Evolutionary conservation across 148 eudicot genomes (phyloP).

Genomic region (Silene conica): DNA sequence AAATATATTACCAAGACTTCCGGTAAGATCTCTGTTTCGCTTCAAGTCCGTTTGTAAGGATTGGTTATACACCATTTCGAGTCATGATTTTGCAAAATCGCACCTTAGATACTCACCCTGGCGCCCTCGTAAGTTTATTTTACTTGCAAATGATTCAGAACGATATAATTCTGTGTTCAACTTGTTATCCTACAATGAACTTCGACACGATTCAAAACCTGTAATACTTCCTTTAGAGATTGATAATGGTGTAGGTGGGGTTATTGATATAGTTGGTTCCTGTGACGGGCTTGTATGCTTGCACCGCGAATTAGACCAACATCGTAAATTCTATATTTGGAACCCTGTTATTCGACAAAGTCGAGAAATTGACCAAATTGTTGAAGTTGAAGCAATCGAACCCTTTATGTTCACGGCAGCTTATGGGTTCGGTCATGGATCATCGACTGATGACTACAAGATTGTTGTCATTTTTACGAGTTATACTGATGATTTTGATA

Average conservation of each 20-base stretch:
- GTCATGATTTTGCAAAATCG: background rate
- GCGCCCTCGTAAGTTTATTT: background rate
- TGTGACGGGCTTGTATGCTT: constrained; percentile 12
- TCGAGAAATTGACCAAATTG: constrained; percentile 1
- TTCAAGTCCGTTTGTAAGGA: constrained; percentile 12
- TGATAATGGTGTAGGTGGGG: background rate
- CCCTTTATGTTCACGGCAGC: background rate
- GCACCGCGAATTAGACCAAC: background rate
- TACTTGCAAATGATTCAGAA: background rate
- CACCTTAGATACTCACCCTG: background rate
- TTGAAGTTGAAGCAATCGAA: background rate
- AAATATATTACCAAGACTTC: constrained; percentile 11
- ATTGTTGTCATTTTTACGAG: background rate
- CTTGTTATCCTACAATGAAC: background rate
- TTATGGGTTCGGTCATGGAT: constrained; percentile 11
- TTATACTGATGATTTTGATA: background rate
- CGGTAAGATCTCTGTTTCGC: constrained; percentile 12
- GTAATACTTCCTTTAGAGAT: background rate
- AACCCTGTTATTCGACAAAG: constrained; percentile 11
- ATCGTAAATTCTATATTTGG: background rate
- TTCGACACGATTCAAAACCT: background rate
- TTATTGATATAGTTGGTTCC: background rate
- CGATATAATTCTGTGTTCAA: constrained; percentile 1
- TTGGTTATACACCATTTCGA: constrained; percentile 5
- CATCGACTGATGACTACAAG: constrained; percentile 8